Evolutionary conservation across 202 grass and related monocot genomes (phyloP).

Genomic region (Carex arenaria): DNA sequence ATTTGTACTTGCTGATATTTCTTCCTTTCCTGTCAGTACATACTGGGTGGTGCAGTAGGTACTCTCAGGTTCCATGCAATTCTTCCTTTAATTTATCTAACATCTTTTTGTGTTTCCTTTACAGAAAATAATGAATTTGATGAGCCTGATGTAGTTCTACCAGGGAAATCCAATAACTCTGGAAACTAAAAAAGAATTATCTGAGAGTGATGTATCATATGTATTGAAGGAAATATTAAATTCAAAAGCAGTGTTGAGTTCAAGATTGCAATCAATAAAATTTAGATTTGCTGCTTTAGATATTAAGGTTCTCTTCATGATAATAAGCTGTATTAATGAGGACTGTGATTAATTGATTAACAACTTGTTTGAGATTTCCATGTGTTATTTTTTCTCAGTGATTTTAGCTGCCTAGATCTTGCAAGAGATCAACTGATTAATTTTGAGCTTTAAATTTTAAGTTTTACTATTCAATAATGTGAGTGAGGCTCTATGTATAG

Average conservation of each 20-base stretch:
- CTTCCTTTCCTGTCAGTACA: background rate
- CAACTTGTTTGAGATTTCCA: background rate
- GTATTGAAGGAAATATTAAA: background rate
- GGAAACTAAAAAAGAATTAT: slow-evolving; percentile 2
- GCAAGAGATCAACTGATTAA: background rate
- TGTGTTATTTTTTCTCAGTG: background rate
- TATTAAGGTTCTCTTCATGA: background rate
- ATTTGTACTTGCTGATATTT: background rate
- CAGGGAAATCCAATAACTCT: slow-evolving; percentile 20
- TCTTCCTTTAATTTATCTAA: background rate
- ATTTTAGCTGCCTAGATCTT: background rate
- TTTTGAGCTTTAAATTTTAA: background rate
- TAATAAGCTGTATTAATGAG: background rate
- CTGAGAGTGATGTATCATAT: background rate
- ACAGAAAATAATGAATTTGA: slow-evolving; percentile 52
- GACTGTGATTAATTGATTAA: background rate
- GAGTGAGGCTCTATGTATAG: too few relatives aligned
- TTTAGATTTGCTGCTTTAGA: background rate
- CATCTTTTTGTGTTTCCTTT: slow-evolving; percentile 16
- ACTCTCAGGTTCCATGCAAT: background rate
- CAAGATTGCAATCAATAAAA: background rate
- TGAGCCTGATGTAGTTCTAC: slow-evolving; percentile 44
- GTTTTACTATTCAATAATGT: background rate
- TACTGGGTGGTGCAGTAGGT: background rate
- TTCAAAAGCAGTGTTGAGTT: background rate